Conservation (phyloP, 2,329 filamentous ascomycete genomes). For the Sphaerulina musiva region DNA sequence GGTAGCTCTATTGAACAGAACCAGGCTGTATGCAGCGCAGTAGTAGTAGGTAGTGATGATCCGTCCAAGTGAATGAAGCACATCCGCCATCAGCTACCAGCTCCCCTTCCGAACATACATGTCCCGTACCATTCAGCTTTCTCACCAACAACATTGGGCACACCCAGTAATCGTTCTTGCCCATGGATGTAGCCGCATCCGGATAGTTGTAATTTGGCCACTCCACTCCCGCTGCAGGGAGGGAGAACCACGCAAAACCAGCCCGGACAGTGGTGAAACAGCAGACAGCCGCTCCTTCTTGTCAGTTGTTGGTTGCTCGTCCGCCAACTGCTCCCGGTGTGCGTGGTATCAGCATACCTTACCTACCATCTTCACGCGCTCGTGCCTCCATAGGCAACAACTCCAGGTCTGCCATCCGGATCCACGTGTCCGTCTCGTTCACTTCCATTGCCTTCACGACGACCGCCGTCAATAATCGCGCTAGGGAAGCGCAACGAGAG, state of each 20-base stretch:
- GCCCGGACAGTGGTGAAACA: background rate
- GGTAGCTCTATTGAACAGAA: background rate
- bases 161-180: no score
- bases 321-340: background rate
- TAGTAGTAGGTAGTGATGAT: background rate
- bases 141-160: no score
- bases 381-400: conserved; percentile 1
- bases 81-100: background rate
- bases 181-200: no score
- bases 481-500: conserved; percentile 12
- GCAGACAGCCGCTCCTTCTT: conserved; percentile 1
- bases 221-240: background rate
- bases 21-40: background rate
- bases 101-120: no score
- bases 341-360: background rate
- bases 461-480: conserved; percentile 1
- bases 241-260: background rate
- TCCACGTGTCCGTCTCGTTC: conserved; percentile 1
- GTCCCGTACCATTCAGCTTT: no score
- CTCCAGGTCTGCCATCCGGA: background rate
- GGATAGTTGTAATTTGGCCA: background rate
- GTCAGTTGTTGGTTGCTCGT: background rate
- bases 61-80: background rate
- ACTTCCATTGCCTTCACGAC: background rate
- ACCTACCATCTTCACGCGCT: background rate